A percentile compares a stretch with the other conserved stretches of the same genome.
Evolutionary conservation across 352 stramenopile species (phyloP).

Genomic region (Pythium folliculosum): DNA sequence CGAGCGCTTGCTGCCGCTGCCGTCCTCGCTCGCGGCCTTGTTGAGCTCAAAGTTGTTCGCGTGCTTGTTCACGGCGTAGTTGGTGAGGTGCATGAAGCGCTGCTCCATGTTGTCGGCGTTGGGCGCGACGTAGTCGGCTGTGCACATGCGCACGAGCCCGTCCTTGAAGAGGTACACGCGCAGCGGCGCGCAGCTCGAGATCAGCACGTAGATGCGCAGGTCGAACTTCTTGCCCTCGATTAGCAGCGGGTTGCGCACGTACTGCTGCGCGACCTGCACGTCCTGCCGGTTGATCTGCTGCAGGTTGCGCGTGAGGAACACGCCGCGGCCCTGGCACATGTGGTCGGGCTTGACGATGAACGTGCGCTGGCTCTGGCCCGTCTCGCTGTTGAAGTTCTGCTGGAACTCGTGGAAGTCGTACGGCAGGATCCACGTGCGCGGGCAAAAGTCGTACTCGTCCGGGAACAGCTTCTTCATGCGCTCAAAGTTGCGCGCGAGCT

Average conservation of each 20-base stretch:
- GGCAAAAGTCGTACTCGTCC: slow-evolving; percentile 93
- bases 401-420: slow-evolving; percentile 93
- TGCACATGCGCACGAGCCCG: slow-evolving; percentile 90
- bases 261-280: slow-evolving; percentile 87
- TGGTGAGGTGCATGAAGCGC: slow-evolving; percentile 92
- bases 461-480: slow-evolving; percentile 95
- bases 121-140: slow-evolving; percentile 83
- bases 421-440: slow-evolving; percentile 96
- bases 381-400: slow-evolving; percentile 85
- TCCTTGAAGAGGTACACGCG: slow-evolving; percentile 92
- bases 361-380: slow-evolving; percentile 84
- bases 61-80: slow-evolving; percentile 93
- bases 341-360: slow-evolving; percentile 97
- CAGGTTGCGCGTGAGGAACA: slow-evolving; percentile 94
- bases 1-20: slow-evolving; percentile 83
- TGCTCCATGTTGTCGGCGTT: slow-evolving; percentile 85
- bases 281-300: slow-evolving; percentile 88
- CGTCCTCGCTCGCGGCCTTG: slow-evolving; percentile 59
- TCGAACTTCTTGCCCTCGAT: slow-evolving; percentile 94
- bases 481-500: slow-evolving; percentile 95
- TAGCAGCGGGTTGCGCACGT: slow-evolving; percentile 72
- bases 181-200: slow-evolving; percentile 85
- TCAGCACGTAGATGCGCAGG: slow-evolving; percentile 91
- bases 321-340: slow-evolving; percentile 89
- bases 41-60: slow-evolving; percentile 87